A percentile compares a stretch with the other conserved stretches of the same genome.
Evolutionary conservation across 805 yeast species (phyloP).

Genomic region (Kluyveromyces nonfermentans): DNA sequence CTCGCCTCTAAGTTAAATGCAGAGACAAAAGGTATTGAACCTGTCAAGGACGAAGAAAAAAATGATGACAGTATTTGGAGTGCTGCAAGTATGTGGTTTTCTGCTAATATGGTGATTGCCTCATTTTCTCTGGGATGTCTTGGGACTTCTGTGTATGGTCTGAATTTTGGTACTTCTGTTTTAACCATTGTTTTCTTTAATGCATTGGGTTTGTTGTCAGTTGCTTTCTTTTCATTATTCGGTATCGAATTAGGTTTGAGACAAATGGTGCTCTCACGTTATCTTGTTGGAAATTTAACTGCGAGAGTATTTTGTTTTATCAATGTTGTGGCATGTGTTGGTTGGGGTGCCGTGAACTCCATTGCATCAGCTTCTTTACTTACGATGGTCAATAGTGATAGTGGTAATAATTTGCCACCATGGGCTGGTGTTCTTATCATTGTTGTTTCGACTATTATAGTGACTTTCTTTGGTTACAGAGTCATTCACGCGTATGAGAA

Average conservation of each 20-base stretch:
- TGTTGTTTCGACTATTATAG: slow-evolving; percentile 54
- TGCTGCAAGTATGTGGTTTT: slow-evolving; percentile 84
- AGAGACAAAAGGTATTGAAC: slow-evolving; percentile 72
- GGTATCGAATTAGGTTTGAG: slow-evolving; percentile 82
- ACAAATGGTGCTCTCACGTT: slow-evolving; percentile 77
- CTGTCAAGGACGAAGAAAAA: slow-evolving; percentile 71
- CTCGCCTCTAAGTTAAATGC: slow-evolving; percentile 28
- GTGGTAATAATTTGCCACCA: slow-evolving; percentile 53
- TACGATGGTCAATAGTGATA: slow-evolving; percentile 54
- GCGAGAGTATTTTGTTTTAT: slow-evolving; percentile 70
- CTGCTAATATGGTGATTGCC: slow-evolving; percentile 83
- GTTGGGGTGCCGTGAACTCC: slow-evolving; percentile 92
- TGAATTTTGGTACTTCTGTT: slow-evolving; percentile 67
- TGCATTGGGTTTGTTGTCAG: slow-evolving; percentile 63
- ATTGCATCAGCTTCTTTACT: slow-evolving; percentile 82
- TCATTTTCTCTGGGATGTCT: slow-evolving; percentile 71
- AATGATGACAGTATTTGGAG: slow-evolving; percentile 53
- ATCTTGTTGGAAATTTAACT: slow-evolving; percentile 63
- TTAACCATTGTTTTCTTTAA: slow-evolving; percentile 64
- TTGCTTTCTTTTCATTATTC: slow-evolving; percentile 72
- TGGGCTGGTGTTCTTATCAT: slow-evolving; percentile 86
- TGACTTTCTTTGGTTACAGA: slow-evolving; percentile 77
- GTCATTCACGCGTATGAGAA: slow-evolving; percentile 76
- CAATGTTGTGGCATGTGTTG: slow-evolving; percentile 79
- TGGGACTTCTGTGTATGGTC: slow-evolving; percentile 52